Evolutionary conservation across 129 eudicot genomes (phyloP).

Genomic region (Solidago caesia): DNA sequence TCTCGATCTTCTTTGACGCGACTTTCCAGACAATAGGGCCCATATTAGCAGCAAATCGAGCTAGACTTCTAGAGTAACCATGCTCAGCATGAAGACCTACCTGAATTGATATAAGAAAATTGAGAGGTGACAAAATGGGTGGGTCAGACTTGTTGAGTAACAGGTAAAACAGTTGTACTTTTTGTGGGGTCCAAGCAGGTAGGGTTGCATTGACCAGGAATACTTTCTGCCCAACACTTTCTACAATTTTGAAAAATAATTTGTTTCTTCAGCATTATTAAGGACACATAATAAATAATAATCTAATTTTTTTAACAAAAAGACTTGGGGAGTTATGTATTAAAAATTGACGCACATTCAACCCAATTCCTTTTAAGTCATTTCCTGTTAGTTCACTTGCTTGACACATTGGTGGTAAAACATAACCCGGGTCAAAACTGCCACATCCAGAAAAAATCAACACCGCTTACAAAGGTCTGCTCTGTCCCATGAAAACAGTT

Average conservation of each 20-base stretch:
- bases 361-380: too few species aligned
- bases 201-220: neutral
- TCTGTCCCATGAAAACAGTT: too few species aligned
- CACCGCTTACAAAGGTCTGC: neutral
- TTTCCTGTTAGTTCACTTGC: too few species aligned
- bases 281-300: too few species aligned
- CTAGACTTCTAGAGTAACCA: constrained; percentile 83
- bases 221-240: neutral
- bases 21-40: constrained; percentile 85
- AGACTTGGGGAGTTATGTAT: too few species aligned
- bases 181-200: neutral
- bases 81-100: constrained; percentile 69
- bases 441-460: neutral
- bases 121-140: neutral
- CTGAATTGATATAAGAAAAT: constrained; percentile 35
- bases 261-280: too few species aligned
- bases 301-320: too few species aligned
- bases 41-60: constrained; percentile 70
- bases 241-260: too few species aligned
- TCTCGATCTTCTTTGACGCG: constrained; percentile 57
- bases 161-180: neutral
- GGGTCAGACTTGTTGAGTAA: neutral
- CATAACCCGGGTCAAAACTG: too few species aligned
- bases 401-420: too few species aligned
- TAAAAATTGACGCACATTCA: too few species aligned